phyloP scores from a whole-genome alignment of 352 stramenopile species.

The Elongisporangium prolatum region DNA sequence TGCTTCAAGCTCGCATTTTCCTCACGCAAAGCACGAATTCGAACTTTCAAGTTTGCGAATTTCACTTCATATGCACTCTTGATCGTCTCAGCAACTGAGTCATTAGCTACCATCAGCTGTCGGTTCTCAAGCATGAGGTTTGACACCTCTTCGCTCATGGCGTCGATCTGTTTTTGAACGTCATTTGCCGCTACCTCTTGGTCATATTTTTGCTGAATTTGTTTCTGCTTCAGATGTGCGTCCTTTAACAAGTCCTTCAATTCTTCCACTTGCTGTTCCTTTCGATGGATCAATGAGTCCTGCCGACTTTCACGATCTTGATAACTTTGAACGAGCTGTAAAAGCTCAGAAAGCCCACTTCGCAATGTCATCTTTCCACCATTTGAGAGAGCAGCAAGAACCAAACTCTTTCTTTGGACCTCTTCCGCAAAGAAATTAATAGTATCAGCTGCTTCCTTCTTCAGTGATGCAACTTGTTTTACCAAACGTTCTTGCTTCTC shows the following conservation, averaged over 20 bases:
- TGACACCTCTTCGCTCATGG: conserved; percentile 31
- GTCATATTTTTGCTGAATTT: conserved; percentile 7
- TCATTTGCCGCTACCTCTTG: conserved; percentile 3
- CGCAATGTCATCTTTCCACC: conserved; percentile 16
- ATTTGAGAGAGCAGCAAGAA: conserved; percentile 7
- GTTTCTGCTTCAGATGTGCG: conserved; percentile 9
- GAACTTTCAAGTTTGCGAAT: conserved; percentile 39
- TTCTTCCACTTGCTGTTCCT: conserved; percentile 39
- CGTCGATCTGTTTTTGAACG: conserved; percentile 24
- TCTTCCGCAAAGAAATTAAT: background rate
- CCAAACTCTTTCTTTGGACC: conserved; percentile 8
- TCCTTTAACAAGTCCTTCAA: conserved; percentile 22
- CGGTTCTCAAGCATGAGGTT: conserved; percentile 54
- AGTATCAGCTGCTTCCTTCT: background rate
- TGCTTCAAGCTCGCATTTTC: conserved; percentile 53
- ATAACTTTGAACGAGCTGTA: conserved; percentile 32
- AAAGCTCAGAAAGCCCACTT: conserved; percentile 25
- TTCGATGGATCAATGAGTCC: conserved; percentile 32
- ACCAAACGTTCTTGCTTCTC: background rate
- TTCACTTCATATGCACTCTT: conserved; percentile 23
- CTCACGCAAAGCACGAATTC: conserved; percentile 41
- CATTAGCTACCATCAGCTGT: conserved; percentile 14
- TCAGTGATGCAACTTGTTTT: background rate
- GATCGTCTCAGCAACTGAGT: conserved; percentile 10
- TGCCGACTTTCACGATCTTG: conserved; percentile 40